Conservation (phyloP, 306 rosid species). For the Comarum palustre region DNA sequence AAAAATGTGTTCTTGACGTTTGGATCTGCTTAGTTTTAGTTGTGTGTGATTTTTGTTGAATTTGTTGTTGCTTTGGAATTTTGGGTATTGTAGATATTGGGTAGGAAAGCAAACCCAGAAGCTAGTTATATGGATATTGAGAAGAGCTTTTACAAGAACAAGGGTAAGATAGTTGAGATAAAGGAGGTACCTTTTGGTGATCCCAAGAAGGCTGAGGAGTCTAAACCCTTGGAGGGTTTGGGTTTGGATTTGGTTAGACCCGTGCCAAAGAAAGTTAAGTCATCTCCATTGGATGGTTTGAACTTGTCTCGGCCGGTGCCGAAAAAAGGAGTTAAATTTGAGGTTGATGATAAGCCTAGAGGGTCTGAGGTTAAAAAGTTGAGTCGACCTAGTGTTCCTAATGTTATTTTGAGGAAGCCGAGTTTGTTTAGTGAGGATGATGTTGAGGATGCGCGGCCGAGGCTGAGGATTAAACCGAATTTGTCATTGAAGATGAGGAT, state of each 20-base stretch:
- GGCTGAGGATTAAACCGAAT: conserved; percentile 69
- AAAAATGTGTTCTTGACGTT: not conserved
- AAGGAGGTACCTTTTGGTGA: conserved; percentile 71
- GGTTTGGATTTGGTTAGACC: conserved; percentile 64
- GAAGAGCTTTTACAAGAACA: conserved; percentile 66
- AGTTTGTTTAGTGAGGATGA: conserved; percentile 43
- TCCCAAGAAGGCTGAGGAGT: conserved; percentile 24
- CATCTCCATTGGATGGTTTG: conserved; percentile 52
- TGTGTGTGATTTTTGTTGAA: not conserved
- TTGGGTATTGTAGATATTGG: conserved; percentile 62
- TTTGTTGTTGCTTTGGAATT: not conserved
- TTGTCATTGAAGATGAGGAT: conserved; percentile 53
- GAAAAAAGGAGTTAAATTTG: conserved; percentile 42
- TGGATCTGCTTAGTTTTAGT: not conserved
- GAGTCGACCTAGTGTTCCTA: conserved; percentile 45
- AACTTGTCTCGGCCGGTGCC: conserved; percentile 75
- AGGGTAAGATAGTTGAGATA: conserved; percentile 55
- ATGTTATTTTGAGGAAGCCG: conserved; percentile 84
- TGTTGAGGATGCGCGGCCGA: conserved; percentile 34
- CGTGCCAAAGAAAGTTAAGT: conserved; percentile 48
- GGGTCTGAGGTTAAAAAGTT: conserved; percentile 49
- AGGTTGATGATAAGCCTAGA: conserved; percentile 42
- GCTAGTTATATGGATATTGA: conserved; percentile 80
- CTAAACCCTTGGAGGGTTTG: conserved; percentile 45
- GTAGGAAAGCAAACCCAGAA: conserved; percentile 74